phyloP scores from a whole-genome alignment of 495 filamentous ascomycete genomes.

The Eremomyces bilateralis region DNA sequence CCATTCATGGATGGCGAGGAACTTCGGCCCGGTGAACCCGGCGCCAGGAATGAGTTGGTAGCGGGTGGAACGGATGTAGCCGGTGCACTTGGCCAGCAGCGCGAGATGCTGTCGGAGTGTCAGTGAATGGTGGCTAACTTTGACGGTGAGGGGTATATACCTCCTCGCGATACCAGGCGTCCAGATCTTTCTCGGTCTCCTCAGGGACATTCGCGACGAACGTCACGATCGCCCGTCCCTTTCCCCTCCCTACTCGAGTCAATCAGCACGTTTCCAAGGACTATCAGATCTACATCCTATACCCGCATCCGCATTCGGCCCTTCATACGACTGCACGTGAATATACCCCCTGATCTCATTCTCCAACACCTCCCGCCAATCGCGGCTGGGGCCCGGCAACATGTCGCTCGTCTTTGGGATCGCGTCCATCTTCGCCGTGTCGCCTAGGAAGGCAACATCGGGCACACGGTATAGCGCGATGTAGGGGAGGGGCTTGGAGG shows the following conservation, averaged over 20 bases:
- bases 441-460: conserved; percentile 1
- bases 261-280: background rate
- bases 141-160: background rate
- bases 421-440: conserved; percentile 1
- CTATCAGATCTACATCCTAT: background rate
- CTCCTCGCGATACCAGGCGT: conserved; percentile 10
- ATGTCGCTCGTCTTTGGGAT: background rate
- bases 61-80: conserved; percentile 9
- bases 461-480: conserved; percentile 8
- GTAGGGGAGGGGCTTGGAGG: conserved; percentile 3
- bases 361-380: conserved; percentile 3
- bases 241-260: background rate
- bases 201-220: conserved; percentile 8
- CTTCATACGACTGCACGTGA: conserved; percentile 10
- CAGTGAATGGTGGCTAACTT: background rate
- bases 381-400: conserved; percentile 1
- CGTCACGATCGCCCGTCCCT: conserved; percentile 3
- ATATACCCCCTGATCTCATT: conserved; percentile 3
- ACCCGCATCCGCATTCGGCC: conserved; percentile 4
- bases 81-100: conserved; percentile 8
- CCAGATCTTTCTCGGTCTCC: conserved; percentile 7
- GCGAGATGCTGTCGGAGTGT: conserved; percentile 8
- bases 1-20: conserved; percentile 12
- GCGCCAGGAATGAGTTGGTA: conserved; percentile 6
- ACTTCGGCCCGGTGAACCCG: conserved; percentile 5